Evolutionary conservation across 345 rosid genomes (phyloP).

Genomic region (Carallia brachiata): DNA sequence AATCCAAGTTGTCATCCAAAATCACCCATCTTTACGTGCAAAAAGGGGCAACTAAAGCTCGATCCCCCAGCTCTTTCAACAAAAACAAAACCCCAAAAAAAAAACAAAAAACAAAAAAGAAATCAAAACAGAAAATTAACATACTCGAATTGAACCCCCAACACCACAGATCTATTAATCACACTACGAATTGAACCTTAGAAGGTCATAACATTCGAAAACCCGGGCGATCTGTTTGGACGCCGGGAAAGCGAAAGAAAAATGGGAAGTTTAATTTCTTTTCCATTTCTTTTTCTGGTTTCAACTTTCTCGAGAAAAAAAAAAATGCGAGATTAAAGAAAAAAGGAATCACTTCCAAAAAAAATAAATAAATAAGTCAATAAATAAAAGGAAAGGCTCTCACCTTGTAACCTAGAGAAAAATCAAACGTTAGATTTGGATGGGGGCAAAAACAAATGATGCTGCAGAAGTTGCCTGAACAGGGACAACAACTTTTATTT

Average conservation of each 20-base stretch:
- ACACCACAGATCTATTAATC: not conserved
- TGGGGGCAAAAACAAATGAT: not conserved
- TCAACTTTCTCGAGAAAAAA: constrained; percentile 1
- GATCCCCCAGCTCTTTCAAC: too few relatives aligned
- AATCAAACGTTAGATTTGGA: too few relatives aligned
- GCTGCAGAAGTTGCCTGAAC: not conserved
- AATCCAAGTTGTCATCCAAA: too few relatives aligned
- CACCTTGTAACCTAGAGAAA: not conserved
- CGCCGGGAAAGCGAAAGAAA: not conserved
- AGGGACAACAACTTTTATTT: too few relatives aligned
- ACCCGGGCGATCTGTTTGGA: not conserved
- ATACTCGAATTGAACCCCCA: too few relatives aligned
- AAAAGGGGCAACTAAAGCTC: too few relatives aligned
- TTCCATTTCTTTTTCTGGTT: not conserved
- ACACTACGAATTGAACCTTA: not conserved
- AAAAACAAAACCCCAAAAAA: too few relatives aligned
- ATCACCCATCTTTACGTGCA: too few relatives aligned
- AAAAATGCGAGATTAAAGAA: not conserved
- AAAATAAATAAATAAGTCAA: too few relatives aligned
- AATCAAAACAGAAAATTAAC: too few relatives aligned
- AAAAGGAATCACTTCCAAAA: too few relatives aligned
- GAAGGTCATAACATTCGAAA: not conserved
- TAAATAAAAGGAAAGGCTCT: not conserved
- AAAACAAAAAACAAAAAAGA: too few relatives aligned
- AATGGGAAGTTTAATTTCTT: not conserved